Base-by-base conservation (phyloP, 2,329 filamentous ascomycete genomes). In the Shiraia bambusicola region DNA sequence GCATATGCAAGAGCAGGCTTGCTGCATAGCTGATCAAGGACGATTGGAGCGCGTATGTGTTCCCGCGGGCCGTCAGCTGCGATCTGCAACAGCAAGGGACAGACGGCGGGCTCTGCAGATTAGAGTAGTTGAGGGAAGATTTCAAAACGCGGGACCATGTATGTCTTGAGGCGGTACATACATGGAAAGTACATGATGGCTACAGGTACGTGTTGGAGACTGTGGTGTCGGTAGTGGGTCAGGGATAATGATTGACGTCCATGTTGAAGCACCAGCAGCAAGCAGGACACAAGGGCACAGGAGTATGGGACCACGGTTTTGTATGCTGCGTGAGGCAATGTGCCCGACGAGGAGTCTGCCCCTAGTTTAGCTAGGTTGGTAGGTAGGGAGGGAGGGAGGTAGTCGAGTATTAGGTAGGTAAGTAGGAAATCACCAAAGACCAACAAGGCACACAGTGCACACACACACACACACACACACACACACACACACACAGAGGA, bases 71-170 rank as follows among this genome's bases (percentile, higher is more conserved):
- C 63, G 58, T 46, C 49, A 53, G 53, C 52, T 63, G 40, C 49
- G 63, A 66, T 65, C 65, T 66, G 65, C 65, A 65, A 52, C 56
- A 53, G 51, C 58, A 63, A 65, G 62, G 60, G 50, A 60, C 48
- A 42, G 32, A 57, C 54, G 61, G 60, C 54, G 49, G 60, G 52
- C 51, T 42, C 30, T 64, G 57, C 59, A 61, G 54, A 34, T 19
- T 50, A 54, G 51, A 49, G 47, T 50, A 40, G 48, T 46, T 22
- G 19, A 48, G 53, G 54, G 45, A 58, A 59, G 54, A 59, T 48
- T 52, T 56, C 52, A 54, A 47, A 52, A 50, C 55, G 55, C 52
- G 59, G 54, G 58, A 54, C 58, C 54, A 60, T 54, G 59, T 55
- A 50, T 46, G 48, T 65, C 52, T 65, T 64, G 55, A 64, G 59